phyloP scores from a whole-genome alignment of 345 rosid species.

The Durio zibethinus region DNA sequence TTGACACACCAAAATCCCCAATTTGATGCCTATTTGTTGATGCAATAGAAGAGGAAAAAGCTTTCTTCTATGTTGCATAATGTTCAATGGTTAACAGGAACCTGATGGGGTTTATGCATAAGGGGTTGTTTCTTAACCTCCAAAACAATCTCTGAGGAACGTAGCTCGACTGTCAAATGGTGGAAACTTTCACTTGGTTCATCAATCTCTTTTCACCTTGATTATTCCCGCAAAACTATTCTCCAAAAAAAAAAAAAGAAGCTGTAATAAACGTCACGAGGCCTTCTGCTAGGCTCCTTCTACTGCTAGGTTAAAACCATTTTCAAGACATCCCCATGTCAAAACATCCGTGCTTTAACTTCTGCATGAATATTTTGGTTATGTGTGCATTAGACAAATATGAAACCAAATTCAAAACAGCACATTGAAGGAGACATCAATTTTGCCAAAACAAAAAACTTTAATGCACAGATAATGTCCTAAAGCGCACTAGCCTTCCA shows the following conservation, averaged over 20 bases:
- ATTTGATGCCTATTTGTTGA: not conserved
- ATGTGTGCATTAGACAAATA: not conserved
- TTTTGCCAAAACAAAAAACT: not conserved
- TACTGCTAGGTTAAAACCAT: not conserved
- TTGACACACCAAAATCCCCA: not conserved
- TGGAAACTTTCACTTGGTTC: not conserved
- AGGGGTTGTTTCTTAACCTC: not conserved
- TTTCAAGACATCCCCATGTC: constrained; percentile 5
- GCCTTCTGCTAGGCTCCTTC: not conserved
- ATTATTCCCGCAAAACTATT: not conserved
- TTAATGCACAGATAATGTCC: not conserved
- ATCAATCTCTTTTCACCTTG: not conserved
- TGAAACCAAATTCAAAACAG: not conserved
- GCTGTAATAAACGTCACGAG: not conserved
- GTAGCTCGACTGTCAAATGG: not conserved
- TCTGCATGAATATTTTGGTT: constrained; percentile 25
- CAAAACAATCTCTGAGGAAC: no score
- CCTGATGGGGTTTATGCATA: not conserved
- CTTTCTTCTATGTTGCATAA: not conserved
- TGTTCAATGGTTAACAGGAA: not conserved
- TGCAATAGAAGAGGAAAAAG: not conserved
- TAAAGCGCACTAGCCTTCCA: constrained; percentile 35
- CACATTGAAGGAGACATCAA: not conserved
- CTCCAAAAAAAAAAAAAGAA: not conserved
- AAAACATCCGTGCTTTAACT: constrained; percentile 20